phyloP scores from a whole-genome alignment of 2,329 filamentous ascomycete species.

The Sclerotinia subarctica region DNA sequence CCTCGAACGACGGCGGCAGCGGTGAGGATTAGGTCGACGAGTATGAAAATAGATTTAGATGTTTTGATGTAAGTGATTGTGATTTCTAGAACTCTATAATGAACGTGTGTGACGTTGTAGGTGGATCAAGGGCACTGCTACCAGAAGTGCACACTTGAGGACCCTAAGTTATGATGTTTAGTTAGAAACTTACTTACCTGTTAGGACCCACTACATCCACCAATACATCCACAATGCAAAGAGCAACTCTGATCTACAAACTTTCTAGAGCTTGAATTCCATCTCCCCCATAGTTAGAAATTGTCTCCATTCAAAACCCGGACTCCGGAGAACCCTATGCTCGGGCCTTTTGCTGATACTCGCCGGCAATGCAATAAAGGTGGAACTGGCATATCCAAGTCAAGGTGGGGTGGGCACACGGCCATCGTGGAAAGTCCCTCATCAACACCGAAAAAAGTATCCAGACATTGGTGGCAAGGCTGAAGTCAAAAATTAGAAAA shows the following conservation, averaged over 20 bases:
- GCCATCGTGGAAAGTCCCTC: slow-evolving; percentile 52
- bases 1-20: slow-evolving; percentile 2
- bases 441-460: slow-evolving; percentile 49
- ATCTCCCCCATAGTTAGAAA: not conserved
- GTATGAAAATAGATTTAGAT: slow-evolving; percentile 34
- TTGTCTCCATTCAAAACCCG: not conserved
- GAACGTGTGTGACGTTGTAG: not conserved
- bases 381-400: slow-evolving; percentile 39
- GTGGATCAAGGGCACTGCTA: not conserved
- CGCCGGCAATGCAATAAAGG: slow-evolving; percentile 17
- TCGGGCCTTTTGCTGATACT: slow-evolving; percentile 12
- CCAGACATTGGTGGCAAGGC: slow-evolving; percentile 52
- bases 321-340: slow-evolving; percentile 8
- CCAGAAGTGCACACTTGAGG: not conserved
- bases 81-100: not conserved
- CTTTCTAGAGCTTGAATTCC: not conserved
- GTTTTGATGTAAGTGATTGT: not conserved
- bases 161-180: not conserved
- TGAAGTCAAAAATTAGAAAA: slow-evolving; percentile 37
- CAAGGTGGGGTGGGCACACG: slow-evolving; percentile 36
- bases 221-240: not conserved
- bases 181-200: not conserved
- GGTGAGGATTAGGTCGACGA: slow-evolving; percentile 28
- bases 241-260: slow-evolving; percentile 8
- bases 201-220: slow-evolving; percentile 2